phyloP scores from a whole-genome alignment of 2,329 filamentous ascomycete genomes.

The Pseudocercospora fijiensis region DNA sequence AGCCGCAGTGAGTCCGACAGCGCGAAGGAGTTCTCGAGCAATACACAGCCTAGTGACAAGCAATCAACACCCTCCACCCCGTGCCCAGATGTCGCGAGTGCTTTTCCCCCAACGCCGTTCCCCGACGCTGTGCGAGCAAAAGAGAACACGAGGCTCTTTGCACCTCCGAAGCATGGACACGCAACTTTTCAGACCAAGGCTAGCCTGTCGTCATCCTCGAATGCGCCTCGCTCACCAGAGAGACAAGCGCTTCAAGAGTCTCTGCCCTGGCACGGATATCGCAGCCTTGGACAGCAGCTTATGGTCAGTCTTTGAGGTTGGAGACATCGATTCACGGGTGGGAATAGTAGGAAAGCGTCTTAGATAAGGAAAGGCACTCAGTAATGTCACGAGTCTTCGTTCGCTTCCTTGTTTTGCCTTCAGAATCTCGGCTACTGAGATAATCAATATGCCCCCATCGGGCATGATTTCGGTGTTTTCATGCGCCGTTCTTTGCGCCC shows the following conservation, averaged over 20 bases:
- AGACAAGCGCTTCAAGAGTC: not conserved
- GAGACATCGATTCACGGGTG: not conserved
- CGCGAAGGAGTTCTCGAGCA: not conserved
- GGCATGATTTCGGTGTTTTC: too few relatives aligned
- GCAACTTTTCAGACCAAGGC: not conserved
- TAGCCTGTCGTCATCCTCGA: not conserved
- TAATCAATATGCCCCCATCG: too few relatives aligned
- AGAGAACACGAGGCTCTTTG: not conserved
- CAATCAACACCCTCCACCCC: not conserved
- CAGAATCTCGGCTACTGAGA: too few relatives aligned
- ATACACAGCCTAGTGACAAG: not conserved
- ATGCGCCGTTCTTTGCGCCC: too few relatives aligned
- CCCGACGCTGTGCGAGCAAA: not conserved
- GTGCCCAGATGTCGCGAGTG: not conserved
- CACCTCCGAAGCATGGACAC: not conserved
- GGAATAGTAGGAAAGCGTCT: not conserved
- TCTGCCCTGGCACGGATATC: constrained; percentile 3
- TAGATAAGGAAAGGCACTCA: not conserved
- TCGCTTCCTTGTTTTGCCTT: too few relatives aligned
- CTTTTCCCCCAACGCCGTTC: not conserved
- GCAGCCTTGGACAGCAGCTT: not conserved
- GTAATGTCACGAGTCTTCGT: not conserved
- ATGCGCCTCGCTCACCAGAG: not conserved
- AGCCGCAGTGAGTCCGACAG: not conserved
- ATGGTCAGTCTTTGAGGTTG: not conserved